phyloP scores from a whole-genome alignment of 352 stramenopile species.

The Halophytophthora polymorphica region DNA sequence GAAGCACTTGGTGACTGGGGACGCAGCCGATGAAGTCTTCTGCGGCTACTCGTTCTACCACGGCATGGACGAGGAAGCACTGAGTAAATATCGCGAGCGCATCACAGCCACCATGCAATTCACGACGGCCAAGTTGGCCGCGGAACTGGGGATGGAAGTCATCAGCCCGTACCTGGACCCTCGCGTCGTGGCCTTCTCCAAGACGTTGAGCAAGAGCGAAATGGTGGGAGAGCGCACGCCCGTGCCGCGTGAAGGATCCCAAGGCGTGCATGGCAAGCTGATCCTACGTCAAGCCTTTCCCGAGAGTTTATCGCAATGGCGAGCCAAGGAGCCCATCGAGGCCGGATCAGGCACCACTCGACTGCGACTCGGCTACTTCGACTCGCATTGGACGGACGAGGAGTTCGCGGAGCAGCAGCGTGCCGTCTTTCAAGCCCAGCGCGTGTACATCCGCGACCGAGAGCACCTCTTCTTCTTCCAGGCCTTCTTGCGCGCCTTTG shows the following conservation, averaged over 20 bases:
- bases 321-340: constrained; percentile 87
- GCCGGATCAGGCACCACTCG: constrained; percentile 71
- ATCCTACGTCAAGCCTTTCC: constrained; percentile 84
- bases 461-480: constrained; percentile 73
- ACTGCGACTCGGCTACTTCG: constrained; percentile 64
- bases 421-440: constrained; percentile 28
- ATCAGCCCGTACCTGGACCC: constrained; percentile 77
- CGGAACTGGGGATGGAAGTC: constrained; percentile 58
- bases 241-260: constrained; percentile 45
- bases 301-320: constrained; percentile 81
- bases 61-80: constrained; percentile 44
- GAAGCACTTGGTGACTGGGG: constrained; percentile 69
- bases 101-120: constrained; percentile 86
- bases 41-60: constrained; percentile 88
- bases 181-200: constrained; percentile 66
- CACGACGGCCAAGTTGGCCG: constrained; percentile 64
- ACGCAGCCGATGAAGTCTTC: constrained; percentile 87
- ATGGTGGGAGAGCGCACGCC: constrained; percentile 66
- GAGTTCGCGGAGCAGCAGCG: constrained; percentile 40
- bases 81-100: constrained; percentile 66
- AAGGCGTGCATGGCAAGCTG: constrained; percentile 67
- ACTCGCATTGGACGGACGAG: constrained; percentile 30
- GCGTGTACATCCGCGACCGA: constrained; percentile 58
- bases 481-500: constrained; percentile 57
- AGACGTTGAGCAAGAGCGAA: constrained; percentile 48